Base-by-base conservation (phyloP, 2,329 filamentous ascomycete genomes). In the Ophiosphaerella korrae region DNA sequence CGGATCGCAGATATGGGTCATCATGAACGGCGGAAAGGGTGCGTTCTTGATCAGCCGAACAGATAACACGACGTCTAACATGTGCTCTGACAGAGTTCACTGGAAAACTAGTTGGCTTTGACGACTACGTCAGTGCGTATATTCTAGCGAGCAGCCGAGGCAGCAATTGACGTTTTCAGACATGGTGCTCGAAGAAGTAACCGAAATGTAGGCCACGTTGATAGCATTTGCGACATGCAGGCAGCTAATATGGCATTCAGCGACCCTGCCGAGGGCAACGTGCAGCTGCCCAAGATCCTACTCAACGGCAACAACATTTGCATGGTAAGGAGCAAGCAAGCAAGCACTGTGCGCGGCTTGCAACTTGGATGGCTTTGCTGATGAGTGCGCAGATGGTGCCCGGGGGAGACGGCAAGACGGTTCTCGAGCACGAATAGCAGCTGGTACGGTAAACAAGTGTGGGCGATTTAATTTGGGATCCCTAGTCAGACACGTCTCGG, bases 21-120 rank as follows among this genome's bases (percentile, higher is more conserved):
- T 99, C 67, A 99, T 99, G 94, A 99, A 99, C 78, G 91, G 92
- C 62, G 94, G 97, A 73, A 97, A 97, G 81, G 94, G 94, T 96
- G 77, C 54, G 51, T 35, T 6, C 42, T 41, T 24, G 31, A 23
- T 11, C 9, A 21, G 14, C 23, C 26, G 5, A 13, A 5, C 24
- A 16, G 5, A 23, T 39, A 11, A 26, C 12, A 26, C 31, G 11
- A 26, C 31, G 11, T 34, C 55, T 63, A 42, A 63, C 32, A 26
- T 26, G 6, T 23, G 50, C 38, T 72, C 18, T 21, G 18, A 4
- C 18, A 97, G 94, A 99, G 76, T 99, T 99, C 78, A 90, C 89
- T 63, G 94, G 94, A 47, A 97, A 91, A 7, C 82, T 99, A 23
- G 84, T 96, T 48, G 94, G 94, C 2, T 99, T 99, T 68, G 94